These are phyloP conservation scores for Glycine latifolia DNA, from an alignment of 306 rosid genomes.

Conservation along the genomic window DNA sequence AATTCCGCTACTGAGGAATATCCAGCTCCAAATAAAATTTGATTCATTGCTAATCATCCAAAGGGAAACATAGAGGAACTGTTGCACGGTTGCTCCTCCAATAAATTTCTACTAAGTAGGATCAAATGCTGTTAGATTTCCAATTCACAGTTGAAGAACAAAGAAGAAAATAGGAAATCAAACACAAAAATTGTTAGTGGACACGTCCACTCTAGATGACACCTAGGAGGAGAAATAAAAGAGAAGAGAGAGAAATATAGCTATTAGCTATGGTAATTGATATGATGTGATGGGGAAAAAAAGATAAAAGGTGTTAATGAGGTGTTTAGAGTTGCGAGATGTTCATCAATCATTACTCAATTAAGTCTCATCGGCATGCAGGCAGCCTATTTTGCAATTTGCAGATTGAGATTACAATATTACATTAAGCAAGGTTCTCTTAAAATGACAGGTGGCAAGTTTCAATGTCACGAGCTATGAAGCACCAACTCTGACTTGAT, in stretches of 20 bases:
- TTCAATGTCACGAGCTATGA: not conserved
- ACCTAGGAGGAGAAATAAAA: too few relatives aligned
- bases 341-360: too few relatives aligned
- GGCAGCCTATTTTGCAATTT: not conserved
- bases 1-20: not conserved
- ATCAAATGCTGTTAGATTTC: not conserved
- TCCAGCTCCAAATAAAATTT: not conserved
- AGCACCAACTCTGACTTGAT: not conserved
- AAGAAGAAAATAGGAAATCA: not conserved
- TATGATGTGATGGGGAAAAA: too few relatives aligned
- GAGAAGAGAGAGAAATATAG: too few relatives aligned
- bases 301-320: too few relatives aligned
- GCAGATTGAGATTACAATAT: not conserved
- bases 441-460: not conserved
- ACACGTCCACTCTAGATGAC: too few relatives aligned
- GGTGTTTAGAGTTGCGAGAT: too few relatives aligned
- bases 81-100: not conserved
- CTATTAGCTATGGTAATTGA: too few relatives aligned
- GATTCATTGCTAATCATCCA: constrained; percentile 13
- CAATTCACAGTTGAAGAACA: not conserved
- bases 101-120: not conserved
- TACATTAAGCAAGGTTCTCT: constrained; percentile 5
- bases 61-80: not conserved
- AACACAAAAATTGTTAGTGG: too few relatives aligned
- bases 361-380: not conserved